phyloP scores from a whole-genome alignment of 805 yeast species.

The Suhomyces kilbournensis region DNA sequence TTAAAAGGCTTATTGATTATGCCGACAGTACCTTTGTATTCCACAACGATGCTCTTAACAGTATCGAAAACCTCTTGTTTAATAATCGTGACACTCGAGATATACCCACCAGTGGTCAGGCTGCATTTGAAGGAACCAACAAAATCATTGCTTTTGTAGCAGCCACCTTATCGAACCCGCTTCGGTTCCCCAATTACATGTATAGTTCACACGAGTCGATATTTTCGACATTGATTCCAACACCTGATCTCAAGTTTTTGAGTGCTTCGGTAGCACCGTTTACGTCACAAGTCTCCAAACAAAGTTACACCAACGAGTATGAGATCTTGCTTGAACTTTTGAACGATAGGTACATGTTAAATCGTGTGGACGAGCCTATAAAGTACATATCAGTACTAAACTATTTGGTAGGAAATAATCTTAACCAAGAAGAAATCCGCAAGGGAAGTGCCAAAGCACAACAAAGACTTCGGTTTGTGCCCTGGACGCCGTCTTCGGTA shows the following conservation, averaged over 20 bases:
- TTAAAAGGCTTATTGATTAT: slow-evolving; percentile 75
- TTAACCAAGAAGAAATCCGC: slow-evolving; percentile 68
- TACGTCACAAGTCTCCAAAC: slow-evolving; percentile 40
- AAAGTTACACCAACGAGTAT: slow-evolving; percentile 71
- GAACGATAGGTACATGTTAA: slow-evolving; percentile 76
- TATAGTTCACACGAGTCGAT: slow-evolving; percentile 83
- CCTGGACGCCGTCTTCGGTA: slow-evolving; percentile 79
- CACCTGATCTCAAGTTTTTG: slow-evolving; percentile 74
- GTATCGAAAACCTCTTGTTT: slow-evolving; percentile 54
- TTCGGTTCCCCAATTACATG: slow-evolving; percentile 89
- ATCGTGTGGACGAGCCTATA: slow-evolving; percentile 42
- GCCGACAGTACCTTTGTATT: slow-evolving; percentile 88
- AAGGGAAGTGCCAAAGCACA: slow-evolving; percentile 64
- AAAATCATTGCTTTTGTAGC: slow-evolving; percentile 81
- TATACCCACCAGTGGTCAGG: slow-evolving; percentile 32
- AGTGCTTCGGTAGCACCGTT: slow-evolving; percentile 41
- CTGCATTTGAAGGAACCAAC: slow-evolving; percentile 77
- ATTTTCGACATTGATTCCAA: slow-evolving; percentile 77
- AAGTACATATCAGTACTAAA: slow-evolving; percentile 69
- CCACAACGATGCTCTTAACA: slow-evolving; percentile 81
- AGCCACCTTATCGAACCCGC: slow-evolving; percentile 80
- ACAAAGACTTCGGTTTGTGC: slow-evolving; percentile 70
- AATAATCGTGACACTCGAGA: slow-evolving; percentile 6
- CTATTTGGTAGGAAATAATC: slow-evolving; percentile 57
- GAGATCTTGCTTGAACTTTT: slow-evolving; percentile 82